phyloP scores from a whole-genome alignment of 257 asterid genomes.

The Solanum pimpinellifolium region DNA sequence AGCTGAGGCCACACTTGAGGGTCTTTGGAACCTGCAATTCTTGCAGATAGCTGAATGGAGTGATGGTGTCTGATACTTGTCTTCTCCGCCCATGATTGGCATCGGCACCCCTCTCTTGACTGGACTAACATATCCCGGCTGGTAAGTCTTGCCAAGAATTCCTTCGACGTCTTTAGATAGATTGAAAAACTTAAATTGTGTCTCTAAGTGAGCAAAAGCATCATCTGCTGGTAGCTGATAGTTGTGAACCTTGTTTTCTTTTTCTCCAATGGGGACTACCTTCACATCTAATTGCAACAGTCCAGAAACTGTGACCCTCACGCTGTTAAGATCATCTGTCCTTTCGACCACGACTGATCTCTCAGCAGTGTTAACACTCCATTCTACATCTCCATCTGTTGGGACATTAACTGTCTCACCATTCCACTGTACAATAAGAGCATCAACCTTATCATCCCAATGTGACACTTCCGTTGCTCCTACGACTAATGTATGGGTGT shows the following conservation, averaged over 20 bases:
- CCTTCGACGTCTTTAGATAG: conserved; percentile 44
- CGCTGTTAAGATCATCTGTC: conserved; percentile 49
- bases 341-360: conserved; percentile 41
- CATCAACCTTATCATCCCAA: conserved; percentile 38
- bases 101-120: conserved; percentile 58
- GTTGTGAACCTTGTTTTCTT: conserved; percentile 45
- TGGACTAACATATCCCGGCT: conserved; percentile 46
- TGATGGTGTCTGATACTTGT: conserved; percentile 46
- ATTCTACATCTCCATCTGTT: conserved; percentile 39
- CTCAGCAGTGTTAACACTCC: conserved; percentile 20
- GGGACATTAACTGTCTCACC: conserved; percentile 23
- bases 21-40: conserved; percentile 38
- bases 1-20: conserved; percentile 16
- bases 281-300: conserved; percentile 36
- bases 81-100: conserved; percentile 74
- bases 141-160: conserved; percentile 49
- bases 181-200: conserved; percentile 43
- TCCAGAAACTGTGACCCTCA: conserved; percentile 20
- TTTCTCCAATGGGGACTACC: conserved; percentile 40
- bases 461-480: conserved; percentile 41
- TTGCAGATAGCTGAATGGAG: conserved; percentile 42
- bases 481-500: conserved; percentile 35
- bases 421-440: conserved; percentile 42
- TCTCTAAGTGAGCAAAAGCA: conserved; percentile 53
- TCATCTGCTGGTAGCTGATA: conserved; percentile 43